A percentile compares a stretch with the other conserved stretches of the same genome.
Evolutionary conservation across 768 basidiomycete genomes (phyloP).

Genomic region (Pisolithus tinctorius): DNA sequence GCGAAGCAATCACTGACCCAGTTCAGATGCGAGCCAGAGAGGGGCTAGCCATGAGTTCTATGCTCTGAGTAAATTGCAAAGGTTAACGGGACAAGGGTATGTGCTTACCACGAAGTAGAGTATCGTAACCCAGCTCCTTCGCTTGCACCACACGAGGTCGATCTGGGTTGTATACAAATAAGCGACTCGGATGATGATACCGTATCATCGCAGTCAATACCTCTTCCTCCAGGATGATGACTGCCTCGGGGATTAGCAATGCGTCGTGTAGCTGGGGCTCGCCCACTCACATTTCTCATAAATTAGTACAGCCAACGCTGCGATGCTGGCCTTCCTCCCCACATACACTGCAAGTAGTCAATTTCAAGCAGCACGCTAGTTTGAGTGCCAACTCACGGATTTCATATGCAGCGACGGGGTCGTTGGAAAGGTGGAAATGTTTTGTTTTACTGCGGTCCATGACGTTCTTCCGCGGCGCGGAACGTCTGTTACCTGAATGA

Average conservation of each 20-base stretch:
- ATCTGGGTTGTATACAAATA: neutral
- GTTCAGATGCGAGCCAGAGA: slow-evolving; percentile 2
- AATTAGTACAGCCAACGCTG: slow-evolving; percentile 7
- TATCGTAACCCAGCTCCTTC: slow-evolving; percentile 7
- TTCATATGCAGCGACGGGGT: neutral
- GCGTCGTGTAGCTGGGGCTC: neutral
- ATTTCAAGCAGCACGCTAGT: neutral
- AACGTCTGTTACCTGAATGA: too few relatives aligned
- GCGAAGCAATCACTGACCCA: neutral
- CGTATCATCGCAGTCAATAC: neutral
- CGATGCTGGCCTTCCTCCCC: slow-evolving; percentile 5
- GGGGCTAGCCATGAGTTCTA: slow-evolving; percentile 6
- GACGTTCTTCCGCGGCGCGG: too few relatives aligned
- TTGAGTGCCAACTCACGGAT: slow-evolving; percentile 6
- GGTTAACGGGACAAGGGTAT: neutral
- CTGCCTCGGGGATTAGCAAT: neutral
- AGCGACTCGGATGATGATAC: neutral
- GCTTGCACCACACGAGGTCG: slow-evolving; percentile 7
- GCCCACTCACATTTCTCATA: slow-evolving; percentile 6
- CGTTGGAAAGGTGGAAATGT: neutral
- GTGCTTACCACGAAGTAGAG: slow-evolving; percentile 7
- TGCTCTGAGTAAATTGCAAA: neutral
- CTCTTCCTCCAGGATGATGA: slow-evolving; percentile 5
- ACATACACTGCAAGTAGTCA: slow-evolving; percentile 1
- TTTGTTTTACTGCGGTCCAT: too few relatives aligned